Evolutionary conservation across 805 yeast species (phyloP).

Genomic region (Candida pini): DNA sequence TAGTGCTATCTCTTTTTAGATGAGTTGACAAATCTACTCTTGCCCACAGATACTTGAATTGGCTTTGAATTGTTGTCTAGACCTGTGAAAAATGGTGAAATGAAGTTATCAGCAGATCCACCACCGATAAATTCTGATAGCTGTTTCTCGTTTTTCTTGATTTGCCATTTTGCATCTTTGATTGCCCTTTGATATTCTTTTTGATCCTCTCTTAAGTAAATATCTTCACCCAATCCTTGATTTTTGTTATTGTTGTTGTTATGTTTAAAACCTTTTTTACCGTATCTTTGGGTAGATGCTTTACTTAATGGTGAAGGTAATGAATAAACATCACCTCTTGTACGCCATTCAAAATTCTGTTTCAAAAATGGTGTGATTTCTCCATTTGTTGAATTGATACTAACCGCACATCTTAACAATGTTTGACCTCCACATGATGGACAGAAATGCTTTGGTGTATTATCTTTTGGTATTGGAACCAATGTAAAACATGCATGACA

Average conservation of each 20-base stretch:
- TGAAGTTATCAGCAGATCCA: conserved; percentile 81
- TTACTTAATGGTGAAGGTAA: conserved; percentile 85
- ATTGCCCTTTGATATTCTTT: conserved; percentile 86
- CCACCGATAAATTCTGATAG: conserved; percentile 90
- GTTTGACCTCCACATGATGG: conserved; percentile 95
- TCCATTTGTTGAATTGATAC: conserved; percentile 75
- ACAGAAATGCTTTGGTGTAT: conserved; percentile 82
- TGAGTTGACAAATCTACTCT: conserved; percentile 76
- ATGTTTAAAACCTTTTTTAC: conserved; percentile 78
- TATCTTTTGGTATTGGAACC: conserved; percentile 70
- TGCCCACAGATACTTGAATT: conserved; percentile 75
- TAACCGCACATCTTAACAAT: conserved; percentile 81
- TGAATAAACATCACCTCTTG: conserved; percentile 76
- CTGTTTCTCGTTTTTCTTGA: conserved; percentile 79
- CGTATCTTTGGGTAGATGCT: conserved; percentile 61
- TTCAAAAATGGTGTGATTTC: conserved; percentile 83
- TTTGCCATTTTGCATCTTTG: conserved; percentile 83
- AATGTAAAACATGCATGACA: conserved; percentile 95
- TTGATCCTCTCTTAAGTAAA: conserved; percentile 83
- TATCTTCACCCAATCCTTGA: too few species aligned
- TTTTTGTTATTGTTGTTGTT: conserved; percentile 46
- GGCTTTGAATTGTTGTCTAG: conserved; percentile 44
- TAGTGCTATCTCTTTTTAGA: conserved; percentile 34
- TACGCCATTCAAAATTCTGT: conserved; percentile 89
- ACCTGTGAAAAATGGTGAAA: conserved; percentile 81